phyloP scores from a whole-genome alignment of 768 basidiomycete species.

The Russula vinacea region DNA sequence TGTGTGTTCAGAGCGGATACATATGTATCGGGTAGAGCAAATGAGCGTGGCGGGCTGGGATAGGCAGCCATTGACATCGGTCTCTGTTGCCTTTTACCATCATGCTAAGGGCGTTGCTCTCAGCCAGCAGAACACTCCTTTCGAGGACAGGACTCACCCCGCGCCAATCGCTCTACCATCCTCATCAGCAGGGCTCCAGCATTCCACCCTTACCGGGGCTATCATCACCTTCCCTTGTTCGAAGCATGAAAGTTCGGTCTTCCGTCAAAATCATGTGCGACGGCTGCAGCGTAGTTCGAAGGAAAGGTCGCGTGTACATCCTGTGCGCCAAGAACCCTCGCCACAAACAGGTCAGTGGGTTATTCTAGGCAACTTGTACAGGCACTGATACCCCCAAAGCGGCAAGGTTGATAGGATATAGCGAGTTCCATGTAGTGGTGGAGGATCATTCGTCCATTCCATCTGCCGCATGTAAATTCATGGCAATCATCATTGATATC shows the following conservation, averaged over 20 bases:
- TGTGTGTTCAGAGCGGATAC: background rate
- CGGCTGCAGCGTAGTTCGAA: constrained; percentile 81
- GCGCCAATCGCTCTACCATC: constrained; percentile 25
- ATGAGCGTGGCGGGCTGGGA: background rate
- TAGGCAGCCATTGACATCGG: background rate
- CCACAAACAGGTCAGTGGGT: constrained; percentile 79
- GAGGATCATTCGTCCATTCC: background rate
- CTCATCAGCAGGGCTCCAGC: constrained; percentile 38
- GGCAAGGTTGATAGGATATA: constrained; percentile 50
- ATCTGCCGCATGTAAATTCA: too few species aligned
- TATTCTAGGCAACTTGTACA: constrained; percentile 29
- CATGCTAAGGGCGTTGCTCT: constrained; percentile 67
- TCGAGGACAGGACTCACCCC: constrained; percentile 45
- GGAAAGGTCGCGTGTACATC: constrained; percentile 90
- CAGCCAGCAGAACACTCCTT: constrained; percentile 60
- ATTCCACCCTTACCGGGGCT: constrained; percentile 32
- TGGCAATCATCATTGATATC: background rate
- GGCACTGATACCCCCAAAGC: constrained; percentile 41
- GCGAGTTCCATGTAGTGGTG: background rate
- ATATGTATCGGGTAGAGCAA: background rate
- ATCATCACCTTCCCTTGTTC: constrained; percentile 39
- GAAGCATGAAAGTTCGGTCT: constrained; percentile 95
- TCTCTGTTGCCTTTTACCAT: constrained; percentile 8
- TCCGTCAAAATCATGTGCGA: constrained; percentile 95
- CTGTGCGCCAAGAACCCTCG: constrained; percentile 93